A percentile compares a stretch with the other conserved stretches of the same genome.
Evolutionary conservation across 106 monocot species (phyloP).

Genomic region (Dendrobium nobile): DNA sequence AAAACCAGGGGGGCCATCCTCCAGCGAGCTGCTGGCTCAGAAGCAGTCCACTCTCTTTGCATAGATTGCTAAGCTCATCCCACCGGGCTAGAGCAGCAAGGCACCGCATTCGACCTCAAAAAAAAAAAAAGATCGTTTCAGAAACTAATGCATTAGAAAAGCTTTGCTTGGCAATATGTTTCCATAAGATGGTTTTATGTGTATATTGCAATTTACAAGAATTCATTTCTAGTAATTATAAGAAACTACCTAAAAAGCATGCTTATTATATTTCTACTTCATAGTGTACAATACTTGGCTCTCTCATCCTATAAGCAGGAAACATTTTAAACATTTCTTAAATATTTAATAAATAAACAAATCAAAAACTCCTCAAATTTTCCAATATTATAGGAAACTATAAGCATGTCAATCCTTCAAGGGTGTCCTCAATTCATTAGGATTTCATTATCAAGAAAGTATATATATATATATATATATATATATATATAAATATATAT

Average conservation of each 20-base stretch:
- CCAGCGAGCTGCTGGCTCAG: conserved; percentile 83
- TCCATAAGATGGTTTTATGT: background rate
- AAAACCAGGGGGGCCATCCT: conserved; percentile 98
- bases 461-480: too few species aligned
- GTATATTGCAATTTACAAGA: background rate
- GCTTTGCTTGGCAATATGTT: background rate
- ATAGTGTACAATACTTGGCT: background rate
- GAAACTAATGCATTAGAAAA: background rate
- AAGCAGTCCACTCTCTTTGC: conserved; percentile 91
- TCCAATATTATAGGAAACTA: background rate
- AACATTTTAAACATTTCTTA: background rate
- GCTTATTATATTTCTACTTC: background rate
- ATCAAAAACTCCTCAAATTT: background rate
- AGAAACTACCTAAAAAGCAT: background rate
- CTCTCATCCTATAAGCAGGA: background rate
- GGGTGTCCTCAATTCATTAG: background rate
- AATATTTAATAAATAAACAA: background rate
- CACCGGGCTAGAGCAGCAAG: conserved; percentile 97
- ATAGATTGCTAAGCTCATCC: conserved; percentile 87
- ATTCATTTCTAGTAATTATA: background rate
- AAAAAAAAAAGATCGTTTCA: background rate
- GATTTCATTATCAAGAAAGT: background rate
- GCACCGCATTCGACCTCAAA: conserved; percentile 87
- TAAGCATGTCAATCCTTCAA: background rate
- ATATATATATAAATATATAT: background rate